Conservation (phyloP, 2,329 filamentous ascomycete species). For the Dactylellina sp. region DNA sequence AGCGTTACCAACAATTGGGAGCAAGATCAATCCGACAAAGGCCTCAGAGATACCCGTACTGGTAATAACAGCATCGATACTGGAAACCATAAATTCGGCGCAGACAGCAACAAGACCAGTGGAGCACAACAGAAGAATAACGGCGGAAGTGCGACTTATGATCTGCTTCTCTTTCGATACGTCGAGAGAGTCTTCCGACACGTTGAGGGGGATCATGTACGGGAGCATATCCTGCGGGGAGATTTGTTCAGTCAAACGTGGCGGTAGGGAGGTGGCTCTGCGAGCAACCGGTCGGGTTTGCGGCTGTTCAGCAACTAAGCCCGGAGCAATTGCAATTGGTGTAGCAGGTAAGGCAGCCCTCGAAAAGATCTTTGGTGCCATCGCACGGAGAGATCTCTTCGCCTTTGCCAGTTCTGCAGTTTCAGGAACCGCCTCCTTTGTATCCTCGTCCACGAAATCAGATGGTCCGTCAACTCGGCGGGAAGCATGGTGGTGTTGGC, state of each 20-base stretch:
- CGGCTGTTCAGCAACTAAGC: slow-evolving; percentile 70
- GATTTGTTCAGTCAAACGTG: slow-evolving; percentile 69
- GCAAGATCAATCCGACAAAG: slow-evolving; percentile 78
- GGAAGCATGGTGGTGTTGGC: not conserved
- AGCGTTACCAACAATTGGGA: slow-evolving; percentile 79
- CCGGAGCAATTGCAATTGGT: slow-evolving; percentile 68
- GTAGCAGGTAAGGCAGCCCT: slow-evolving; percentile 58
- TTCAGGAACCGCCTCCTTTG: slow-evolving; percentile 12
- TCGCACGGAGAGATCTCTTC: slow-evolving; percentile 36
- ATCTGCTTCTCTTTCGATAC: slow-evolving; percentile 57
- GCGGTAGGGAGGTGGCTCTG: slow-evolving; percentile 79
- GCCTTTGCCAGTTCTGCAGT: slow-evolving; percentile 38
- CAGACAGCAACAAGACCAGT: slow-evolving; percentile 76
- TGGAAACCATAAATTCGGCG: slow-evolving; percentile 77
- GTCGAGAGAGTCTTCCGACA: slow-evolving; percentile 54
- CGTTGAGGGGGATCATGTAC: slow-evolving; percentile 48
- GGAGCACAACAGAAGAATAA: slow-evolving; percentile 73
- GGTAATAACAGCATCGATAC: slow-evolving; percentile 74
- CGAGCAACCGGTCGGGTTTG: slow-evolving; percentile 63
- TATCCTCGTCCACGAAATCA: not conserved
- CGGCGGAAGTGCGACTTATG: slow-evolving; percentile 65
- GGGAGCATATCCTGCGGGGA: slow-evolving; percentile 45
- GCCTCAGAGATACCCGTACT: slow-evolving; percentile 71
- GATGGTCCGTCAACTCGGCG: slow-evolving; percentile 29
- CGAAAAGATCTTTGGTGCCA: slow-evolving; percentile 50